Conservation (phyloP, 129 eudicot genomes). For the Lactuca sativa region DNA sequence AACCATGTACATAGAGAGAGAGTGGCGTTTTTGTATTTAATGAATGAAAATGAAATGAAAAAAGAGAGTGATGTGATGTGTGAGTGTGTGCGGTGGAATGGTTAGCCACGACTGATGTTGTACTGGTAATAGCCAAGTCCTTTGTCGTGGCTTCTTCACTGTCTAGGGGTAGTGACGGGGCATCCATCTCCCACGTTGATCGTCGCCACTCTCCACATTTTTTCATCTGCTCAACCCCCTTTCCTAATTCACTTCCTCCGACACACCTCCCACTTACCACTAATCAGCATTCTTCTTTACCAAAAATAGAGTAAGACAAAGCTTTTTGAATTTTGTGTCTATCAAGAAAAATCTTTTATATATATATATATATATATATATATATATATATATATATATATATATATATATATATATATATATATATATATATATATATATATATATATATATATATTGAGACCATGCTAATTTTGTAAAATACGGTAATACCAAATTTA, state of each 20-base stretch:
- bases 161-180: constrained; percentile 55
- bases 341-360: too few relatives aligned
- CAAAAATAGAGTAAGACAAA: too few relatives aligned
- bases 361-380: too few relatives aligned
- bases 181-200: constrained; percentile 65
- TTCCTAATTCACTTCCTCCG: background rate
- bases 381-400: too few relatives aligned
- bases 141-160: constrained; percentile 69
- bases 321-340: too few relatives aligned
- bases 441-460: too few relatives aligned
- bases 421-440: too few relatives aligned
- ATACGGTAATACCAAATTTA: too few relatives aligned
- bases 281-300: too few relatives aligned
- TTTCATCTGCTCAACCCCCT: constrained; percentile 17
- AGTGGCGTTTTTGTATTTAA: background rate
- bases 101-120: constrained; percentile 44
- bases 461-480: too few relatives aligned
- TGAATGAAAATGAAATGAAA: background rate
- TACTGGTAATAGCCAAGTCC: background rate
- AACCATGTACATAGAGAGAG: background rate
- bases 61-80: constrained; percentile 11
- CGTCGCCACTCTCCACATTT: constrained; percentile 37
- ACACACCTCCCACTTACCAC: too few relatives aligned
- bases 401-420: too few relatives aligned
- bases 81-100: constrained; percentile 31